These are phyloP conservation scores for Kodamaea nitidulidarum DNA, from an alignment of 805 yeast genomes.

Conservation along the genomic window DNA sequence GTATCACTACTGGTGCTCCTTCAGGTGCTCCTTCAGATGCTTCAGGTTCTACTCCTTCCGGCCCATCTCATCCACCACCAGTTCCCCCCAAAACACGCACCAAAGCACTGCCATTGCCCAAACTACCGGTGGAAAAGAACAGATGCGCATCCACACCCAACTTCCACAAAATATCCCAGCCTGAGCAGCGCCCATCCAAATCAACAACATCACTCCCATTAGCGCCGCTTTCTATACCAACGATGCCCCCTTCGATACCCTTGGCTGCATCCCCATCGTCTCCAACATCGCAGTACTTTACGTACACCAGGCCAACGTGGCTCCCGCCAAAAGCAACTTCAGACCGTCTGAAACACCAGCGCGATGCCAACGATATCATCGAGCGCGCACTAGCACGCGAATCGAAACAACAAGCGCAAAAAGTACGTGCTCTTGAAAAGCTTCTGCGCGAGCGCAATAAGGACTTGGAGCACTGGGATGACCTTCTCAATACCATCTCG, in stretches of 20 bases:
- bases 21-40: no score
- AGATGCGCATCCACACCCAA: slow-evolving; percentile 8
- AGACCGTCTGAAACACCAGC: slow-evolving; percentile 53
- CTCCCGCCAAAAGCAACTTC: slow-evolving; percentile 59
- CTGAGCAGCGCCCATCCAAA: no score
- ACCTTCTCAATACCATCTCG: slow-evolving; percentile 8
- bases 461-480: slow-evolving; percentile 28
- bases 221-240: not conserved
- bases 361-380: slow-evolving; percentile 47
- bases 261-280: slow-evolving; percentile 3
- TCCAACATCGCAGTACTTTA: slow-evolving; percentile 16
- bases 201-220: not conserved
- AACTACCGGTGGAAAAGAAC: no score
- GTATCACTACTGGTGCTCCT: no score
- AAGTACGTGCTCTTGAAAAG: slow-evolving; percentile 28
- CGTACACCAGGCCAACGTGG: slow-evolving; percentile 59
- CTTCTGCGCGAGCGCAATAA: slow-evolving; percentile 30
- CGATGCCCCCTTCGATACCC: no score
- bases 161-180: not conserved
- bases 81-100: slow-evolving; percentile 2
- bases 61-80: slow-evolving; percentile 5
- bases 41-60: no score
- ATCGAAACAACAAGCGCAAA: slow-evolving; percentile 24
- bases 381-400: slow-evolving; percentile 40
- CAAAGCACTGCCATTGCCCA: no score